Evolutionary conservation across 352 stramenopile species (phyloP), one percentile per base, ranked within the genome.

Genomic region (Heterotrichella gracilis): DNA sequence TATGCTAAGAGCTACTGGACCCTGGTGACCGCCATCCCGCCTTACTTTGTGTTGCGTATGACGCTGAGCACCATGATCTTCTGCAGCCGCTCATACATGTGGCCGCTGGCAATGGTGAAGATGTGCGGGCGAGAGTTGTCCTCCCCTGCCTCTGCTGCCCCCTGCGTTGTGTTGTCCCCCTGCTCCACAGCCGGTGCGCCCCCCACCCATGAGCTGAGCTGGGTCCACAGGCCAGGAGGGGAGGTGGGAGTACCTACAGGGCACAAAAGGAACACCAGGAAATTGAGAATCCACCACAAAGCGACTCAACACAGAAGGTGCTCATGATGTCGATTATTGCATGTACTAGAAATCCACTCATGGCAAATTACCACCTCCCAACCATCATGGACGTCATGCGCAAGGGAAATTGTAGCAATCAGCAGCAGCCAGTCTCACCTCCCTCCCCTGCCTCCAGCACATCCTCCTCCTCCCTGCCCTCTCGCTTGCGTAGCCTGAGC

Each of bases 51-150:
- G n/a, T n/a, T n/a, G n/a, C n/a, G n/a, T n/a, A n/a, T 87, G 25
- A 99, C 91, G 72, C 84, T 95, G 17, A 95, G 84, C 92, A 99
- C 98, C 93, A 99, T 99, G 73, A 99, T 97, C 75, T 96, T 96
- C 32, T 99, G 74, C 72, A 99, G 92, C 21, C 92, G 80, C 75
- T 99, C 93, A 74, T 99, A 99, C 24, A 98, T 74, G 72, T 97
- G 90, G 20, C 93, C 87, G 19, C 83, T 88, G 17, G 92, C 92
- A 24, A 99, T 75, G 0, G 89, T 97, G 73, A 99, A 99, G 0
- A 99, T 87, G 74, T 99, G 87, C 68, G 99, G 92, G 68, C 69
- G n/a, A n/a, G n/a, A n/a, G n/a, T n/a, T n/a, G n/a, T n/a, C n/a
- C n/a, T n/a, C n/a, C n/a, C n/a, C n/a, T 74, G 20, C 69, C 69